phyloP scores from a whole-genome alignment of 192 early-diverging fungal species.

The Coemansia guatemalensis region DNA sequence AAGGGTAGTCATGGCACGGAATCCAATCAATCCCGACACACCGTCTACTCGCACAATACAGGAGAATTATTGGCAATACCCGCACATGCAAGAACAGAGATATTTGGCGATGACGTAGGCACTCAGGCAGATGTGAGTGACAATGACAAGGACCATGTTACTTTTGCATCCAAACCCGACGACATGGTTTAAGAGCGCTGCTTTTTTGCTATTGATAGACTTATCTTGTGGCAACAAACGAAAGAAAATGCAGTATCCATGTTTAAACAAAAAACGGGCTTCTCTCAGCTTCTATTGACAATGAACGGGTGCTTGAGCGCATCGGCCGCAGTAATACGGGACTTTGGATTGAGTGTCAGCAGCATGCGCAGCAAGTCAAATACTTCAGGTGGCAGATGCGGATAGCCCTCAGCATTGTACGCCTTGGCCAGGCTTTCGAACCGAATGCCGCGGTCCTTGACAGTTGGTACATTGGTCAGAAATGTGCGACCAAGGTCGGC shows the following conservation, averaged over 20 bases:
- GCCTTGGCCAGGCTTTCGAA: slow-evolving; percentile 53
- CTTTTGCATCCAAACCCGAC: neutral
- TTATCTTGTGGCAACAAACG: too few species aligned
- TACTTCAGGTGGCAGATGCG: slow-evolving; percentile 41
- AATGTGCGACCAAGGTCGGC: slow-evolving; percentile 54
- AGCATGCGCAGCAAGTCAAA: slow-evolving; percentile 63
- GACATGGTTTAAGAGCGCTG: slow-evolving; percentile 4
- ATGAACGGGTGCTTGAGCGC: slow-evolving; percentile 78
- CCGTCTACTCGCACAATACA: slow-evolving; percentile 49
- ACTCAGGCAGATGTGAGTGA: slow-evolving; percentile 26
- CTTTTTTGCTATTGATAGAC: neutral
- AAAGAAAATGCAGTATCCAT: too few species aligned
- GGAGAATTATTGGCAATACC: neutral
- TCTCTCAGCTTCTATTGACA: slow-evolving; percentile 4
- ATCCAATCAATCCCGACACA: slow-evolving; percentile 38
- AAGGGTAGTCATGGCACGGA: slow-evolving; percentile 8
- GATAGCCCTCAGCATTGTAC: slow-evolving; percentile 42
- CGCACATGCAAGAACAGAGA: slow-evolving; percentile 3
- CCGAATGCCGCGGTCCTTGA: slow-evolving; percentile 47
- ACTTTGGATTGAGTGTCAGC: slow-evolving; percentile 58
- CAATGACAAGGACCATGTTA: slow-evolving; percentile 3
- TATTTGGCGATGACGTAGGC: neutral
- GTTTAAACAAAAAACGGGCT: too few species aligned
- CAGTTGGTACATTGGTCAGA: slow-evolving; percentile 48
- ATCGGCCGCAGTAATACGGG: slow-evolving; percentile 73